Percentiles rank a stretch among this genome's conserved stretches.
Conservation (phyloP, 805 yeast genomes). For the Candida stauntonica region DNA sequence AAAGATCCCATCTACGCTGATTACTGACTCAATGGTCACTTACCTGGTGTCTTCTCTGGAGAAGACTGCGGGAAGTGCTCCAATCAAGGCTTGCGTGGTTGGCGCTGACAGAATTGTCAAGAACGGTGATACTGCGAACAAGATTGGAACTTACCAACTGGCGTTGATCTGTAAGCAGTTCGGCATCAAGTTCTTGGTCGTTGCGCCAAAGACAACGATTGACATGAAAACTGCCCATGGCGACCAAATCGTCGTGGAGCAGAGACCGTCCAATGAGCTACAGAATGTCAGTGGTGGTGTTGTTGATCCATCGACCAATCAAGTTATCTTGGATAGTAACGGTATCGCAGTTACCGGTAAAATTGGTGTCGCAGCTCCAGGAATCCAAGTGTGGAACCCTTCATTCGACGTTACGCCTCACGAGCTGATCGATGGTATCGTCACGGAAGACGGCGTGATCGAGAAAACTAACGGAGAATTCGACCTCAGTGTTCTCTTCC, state of each 20-base stretch:
- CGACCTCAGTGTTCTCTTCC: constrained; percentile 30
- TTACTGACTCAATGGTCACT: constrained; percentile 90
- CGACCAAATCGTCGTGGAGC: constrained; percentile 76
- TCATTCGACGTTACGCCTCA: constrained; percentile 93
- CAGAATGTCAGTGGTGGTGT: constrained; percentile 70
- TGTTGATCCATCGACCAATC: constrained; percentile 31
- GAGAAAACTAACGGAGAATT: constrained; percentile 53
- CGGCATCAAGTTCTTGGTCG: constrained; percentile 81
- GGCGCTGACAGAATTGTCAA: constrained; percentile 90
- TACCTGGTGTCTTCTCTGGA: constrained; percentile 52
- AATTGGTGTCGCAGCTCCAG: constrained; percentile 81
- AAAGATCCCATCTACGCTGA: constrained; percentile 77
- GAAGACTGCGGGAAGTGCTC: constrained; percentile 31
- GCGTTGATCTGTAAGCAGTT: constrained; percentile 64
- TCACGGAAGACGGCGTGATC: constrained; percentile 70
- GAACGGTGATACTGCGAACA: constrained; percentile 95
- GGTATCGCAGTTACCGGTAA: constrained; percentile 38
- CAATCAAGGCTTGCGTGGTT: constrained; percentile 80
- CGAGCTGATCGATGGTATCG: constrained; percentile 76
- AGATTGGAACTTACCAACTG: constrained; percentile 91
- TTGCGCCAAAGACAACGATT: constrained; percentile 92
- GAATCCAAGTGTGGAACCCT: constrained; percentile 90
- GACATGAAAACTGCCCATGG: constrained; percentile 68
- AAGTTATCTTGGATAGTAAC: constrained; percentile 23
- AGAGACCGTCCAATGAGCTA: constrained; percentile 77